Base-by-base conservation (phyloP, 371 early-diverging fungal species). In the Circinella umbellata region DNA sequence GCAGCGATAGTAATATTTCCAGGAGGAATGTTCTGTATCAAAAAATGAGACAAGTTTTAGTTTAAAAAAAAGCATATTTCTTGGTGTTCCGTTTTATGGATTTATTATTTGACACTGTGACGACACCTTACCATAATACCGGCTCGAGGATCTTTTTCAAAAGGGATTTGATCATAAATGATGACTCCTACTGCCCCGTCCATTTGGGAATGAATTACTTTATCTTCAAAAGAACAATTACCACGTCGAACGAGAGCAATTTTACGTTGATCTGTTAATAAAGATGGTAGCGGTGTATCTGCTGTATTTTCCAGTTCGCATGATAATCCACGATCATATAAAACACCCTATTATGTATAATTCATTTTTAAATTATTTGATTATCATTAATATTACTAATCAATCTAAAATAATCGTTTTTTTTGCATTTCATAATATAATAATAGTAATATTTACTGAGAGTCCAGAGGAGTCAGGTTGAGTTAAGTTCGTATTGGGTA, bases 251-350 rank as follows among this genome's bases (percentile, higher is more conserved):
- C 80, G 48, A 83, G 73, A 10, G 84, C 84, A 34, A 83, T 83
- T 67, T 80, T 82, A 37, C 62, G 71, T 55, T 71, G 73, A 4
- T 69, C 38, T 4, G 69, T 73, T 15, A 67, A 67, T 1, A 80
- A 47, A 38, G 64, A 35, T 14, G 79, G 76, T 34, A 39, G 64
- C 11, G 62, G 67, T 51, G 69, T 53, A 39, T 49, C 69, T 38
- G 71, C 67, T 11, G 71, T 64, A 54, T 68, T 65, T n/a, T 75
- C 66, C 14, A 66, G 36, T 63, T 74, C 73, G 27, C 84, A 83
- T 54, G 81, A 81, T 27, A 69, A 68, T 27, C 80, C 81, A 62
- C 81, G 73, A 69, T 83, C 81, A 59, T 83, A 83, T 8, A 83
- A 49, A n/a, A 78, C 70, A 10, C 84, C 84, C 84, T 83, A 37